Evolutionary conservation across 495 filamentous ascomycete genomes (phyloP), one percentile per base, ranked within the genome.

Genomic region (Penicillium psychrofluorescens): DNA sequence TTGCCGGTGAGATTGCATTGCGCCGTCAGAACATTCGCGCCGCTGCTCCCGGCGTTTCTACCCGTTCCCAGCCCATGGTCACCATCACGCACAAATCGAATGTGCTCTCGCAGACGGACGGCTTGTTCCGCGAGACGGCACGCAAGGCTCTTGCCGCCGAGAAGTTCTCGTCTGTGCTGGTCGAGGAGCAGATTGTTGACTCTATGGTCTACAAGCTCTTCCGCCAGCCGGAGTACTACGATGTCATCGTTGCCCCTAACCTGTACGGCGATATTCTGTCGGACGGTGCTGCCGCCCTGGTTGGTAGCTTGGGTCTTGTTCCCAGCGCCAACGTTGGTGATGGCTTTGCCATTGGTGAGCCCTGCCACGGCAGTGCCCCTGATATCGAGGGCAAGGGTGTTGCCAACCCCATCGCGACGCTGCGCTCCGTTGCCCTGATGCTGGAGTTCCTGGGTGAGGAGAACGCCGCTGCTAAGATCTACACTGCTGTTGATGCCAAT

Each of bases 141-240:
- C 77, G 82, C 48, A 59, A 66, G 9, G 84, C 86, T 9, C 86
- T 96, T 12, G 74, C 80, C 16, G 72, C 70, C 29, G 53, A 77
- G 15, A 75, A 70, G 45, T 92, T 83, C 68, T 56, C 55, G 2
- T 64, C 58, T 29, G 71, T 97, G 29, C 67, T 69, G 22, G 78
- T 95, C 38, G 94, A 98, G 62, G 92, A 98, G 75, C 92, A 98
- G 75, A 98, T 98, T 52, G 91, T 98, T 45, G 92, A 98, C 65
- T 86, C 81, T 33, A 98, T 98, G 92, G 88, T 97, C 34, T 98
- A 98, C 79, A 97, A 97, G 76, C 83, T 98, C 36, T 96, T 97
- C 82, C 88, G 89, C 11, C 86, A 95, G 67, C 92, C 92, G 38
- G 78, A 80, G 49, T 79, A 79, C 54, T 98, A 97, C 80, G 92